Percentiles rank a stretch among this genome's conserved stretches.
Conservation (phyloP, 169 alveolate genomes). For the Plasmodium vinckei region DNA sequence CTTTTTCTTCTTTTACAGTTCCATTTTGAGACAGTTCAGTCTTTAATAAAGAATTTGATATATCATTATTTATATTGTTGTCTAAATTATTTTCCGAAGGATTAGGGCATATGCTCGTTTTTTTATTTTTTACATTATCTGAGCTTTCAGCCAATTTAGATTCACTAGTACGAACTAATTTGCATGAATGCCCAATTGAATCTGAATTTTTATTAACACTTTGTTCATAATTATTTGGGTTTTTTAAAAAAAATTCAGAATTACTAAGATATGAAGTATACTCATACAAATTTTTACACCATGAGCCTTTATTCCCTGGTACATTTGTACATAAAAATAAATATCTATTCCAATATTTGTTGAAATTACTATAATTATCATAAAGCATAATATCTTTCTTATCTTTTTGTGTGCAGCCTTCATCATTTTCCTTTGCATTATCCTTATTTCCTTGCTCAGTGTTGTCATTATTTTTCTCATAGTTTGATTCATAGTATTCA, state of each 20-base stretch:
- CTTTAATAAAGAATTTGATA: too few species aligned
- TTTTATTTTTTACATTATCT: too few species aligned
- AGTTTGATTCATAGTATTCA: constrained; percentile 58
- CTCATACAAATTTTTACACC: constrained; percentile 67
- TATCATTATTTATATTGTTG: too few species aligned
- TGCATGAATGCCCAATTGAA: too few species aligned
- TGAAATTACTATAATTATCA: constrained; percentile 39
- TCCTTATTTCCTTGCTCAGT: background rate
- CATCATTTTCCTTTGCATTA: background rate
- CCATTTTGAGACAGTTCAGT: too few species aligned
- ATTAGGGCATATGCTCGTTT: too few species aligned
- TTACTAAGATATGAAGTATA: constrained; percentile 41
- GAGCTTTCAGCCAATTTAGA: too few species aligned
- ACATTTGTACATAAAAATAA: constrained; percentile 71
- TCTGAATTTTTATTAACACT: too few species aligned
- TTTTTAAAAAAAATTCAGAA: constrained; percentile 57
- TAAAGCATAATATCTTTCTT: constrained; percentile 1
- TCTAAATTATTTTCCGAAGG: too few species aligned
- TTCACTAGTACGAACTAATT: too few species aligned
- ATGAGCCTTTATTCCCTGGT: constrained; percentile 60
- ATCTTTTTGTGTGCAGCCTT: background rate
- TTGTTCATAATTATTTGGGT: constrained; percentile 10
- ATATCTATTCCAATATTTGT: constrained; percentile 71
- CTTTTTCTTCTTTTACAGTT: background rate
- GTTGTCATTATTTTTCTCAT: constrained; percentile 4